Base-by-base conservation (phyloP, 352 stramenopile species). In the Pythium biforme region DNA sequence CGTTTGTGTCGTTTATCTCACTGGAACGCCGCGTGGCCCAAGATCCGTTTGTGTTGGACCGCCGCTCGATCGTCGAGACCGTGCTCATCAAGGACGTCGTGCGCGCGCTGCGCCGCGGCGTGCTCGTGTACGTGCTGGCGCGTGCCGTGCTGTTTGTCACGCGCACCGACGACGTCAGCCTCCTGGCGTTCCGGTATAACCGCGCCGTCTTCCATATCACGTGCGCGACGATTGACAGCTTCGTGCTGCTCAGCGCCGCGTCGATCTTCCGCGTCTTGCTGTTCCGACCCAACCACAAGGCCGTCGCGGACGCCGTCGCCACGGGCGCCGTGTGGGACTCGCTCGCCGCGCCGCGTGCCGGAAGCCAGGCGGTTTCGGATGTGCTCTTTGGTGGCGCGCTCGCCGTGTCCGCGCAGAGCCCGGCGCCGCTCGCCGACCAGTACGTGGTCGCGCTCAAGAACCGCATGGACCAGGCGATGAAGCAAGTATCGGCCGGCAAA, bases 181-280 rank as follows among this genome's bases (percentile, higher is more conserved):
- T 74, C 14, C 59, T 74, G 10, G 27, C 41, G 23, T 71, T 74
- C 43, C 52, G 62, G 15, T 70, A 55, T 48, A 53, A 67, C 20
- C 63, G 62, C 43, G 62, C 54, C 6, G 29, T 67, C 23, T 74
- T 74, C 67, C 67, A 74, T 4, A 66, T 74, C 56, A 63, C 57
- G 26, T 65, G 52, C 48, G 58, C 48, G 27, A 61, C 54, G 23
- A 57, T 74, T 47, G 67, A 74, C 46, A 70, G 49, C 62, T 74
- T 74, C 45, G 64, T 68, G 7, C 23, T 70, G 23, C 54, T 74
- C 25, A 59, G 43, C 25, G 40, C 46, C 0, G 55, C 67, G 19
- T 70, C 67, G 14, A 65, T 74, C 15, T 74, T 74, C 54, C 67
- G 67, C 47, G 64, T 74, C 26, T 43, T 74, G 22, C 46, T 74